A percentile compares a stretch with the other conserved stretches of the same genome.
Evolutionary conservation across 2,329 filamentous ascomycete species (phyloP).

Genomic region (Penicillium thymicola): DNA sequence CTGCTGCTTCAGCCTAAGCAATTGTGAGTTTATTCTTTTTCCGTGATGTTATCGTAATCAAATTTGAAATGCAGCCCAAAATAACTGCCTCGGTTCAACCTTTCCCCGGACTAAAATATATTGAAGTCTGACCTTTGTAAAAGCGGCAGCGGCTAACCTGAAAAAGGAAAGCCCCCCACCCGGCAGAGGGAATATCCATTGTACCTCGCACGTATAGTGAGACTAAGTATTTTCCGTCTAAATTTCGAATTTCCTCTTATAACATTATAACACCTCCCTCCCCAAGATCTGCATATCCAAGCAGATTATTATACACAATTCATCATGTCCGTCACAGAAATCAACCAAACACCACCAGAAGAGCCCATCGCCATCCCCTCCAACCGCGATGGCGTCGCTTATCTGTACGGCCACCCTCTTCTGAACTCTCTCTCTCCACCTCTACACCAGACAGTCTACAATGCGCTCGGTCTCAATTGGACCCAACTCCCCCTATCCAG

Average conservation of each 20-base stretch:
- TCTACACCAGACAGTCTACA: constrained; percentile 55
- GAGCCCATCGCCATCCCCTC: constrained; percentile 32
- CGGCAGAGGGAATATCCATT: neutral
- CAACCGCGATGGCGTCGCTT: constrained; percentile 50
- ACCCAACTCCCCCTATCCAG: constrained; percentile 48
- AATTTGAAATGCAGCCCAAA: neutral
- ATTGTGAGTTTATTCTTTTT: neutral
- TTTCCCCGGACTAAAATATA: neutral
- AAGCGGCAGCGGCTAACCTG: neutral
- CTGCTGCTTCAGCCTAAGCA: no score
- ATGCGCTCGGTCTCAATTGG: constrained; percentile 52
- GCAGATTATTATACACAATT: neutral
- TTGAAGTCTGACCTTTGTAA: neutral
- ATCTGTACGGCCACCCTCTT: constrained; percentile 56
- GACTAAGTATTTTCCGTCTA: neutral
- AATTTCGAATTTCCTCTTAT: neutral
- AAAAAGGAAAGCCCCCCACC: neutral
- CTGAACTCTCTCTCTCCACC: constrained; percentile 56
- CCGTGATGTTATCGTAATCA: neutral
- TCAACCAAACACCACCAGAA: constrained; percentile 20
- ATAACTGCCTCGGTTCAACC: neutral
- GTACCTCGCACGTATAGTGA: neutral
- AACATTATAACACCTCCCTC: neutral
- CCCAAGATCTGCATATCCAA: neutral
- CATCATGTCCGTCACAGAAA: constrained; percentile 24